These are phyloP conservation scores for Fraxinus paxiana DNA, from an alignment of 305 asterid species.

Conservation along the genomic window DNA sequence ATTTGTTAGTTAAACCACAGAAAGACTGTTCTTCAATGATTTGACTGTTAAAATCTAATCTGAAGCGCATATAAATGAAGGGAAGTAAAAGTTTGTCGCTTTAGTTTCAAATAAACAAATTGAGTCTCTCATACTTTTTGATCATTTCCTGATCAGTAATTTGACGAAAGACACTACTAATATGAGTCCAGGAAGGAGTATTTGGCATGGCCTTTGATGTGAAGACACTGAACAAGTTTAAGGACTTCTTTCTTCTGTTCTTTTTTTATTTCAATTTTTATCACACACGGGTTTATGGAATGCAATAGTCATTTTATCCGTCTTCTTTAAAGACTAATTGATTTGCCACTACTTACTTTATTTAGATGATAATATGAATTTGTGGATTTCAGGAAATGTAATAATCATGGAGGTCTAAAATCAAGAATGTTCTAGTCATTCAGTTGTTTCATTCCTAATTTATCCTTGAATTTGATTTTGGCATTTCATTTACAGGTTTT, in stretches of 20 bases:
- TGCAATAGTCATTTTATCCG: neutral
- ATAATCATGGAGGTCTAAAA: neutral
- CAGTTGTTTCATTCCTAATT: slow-evolving; percentile 3
- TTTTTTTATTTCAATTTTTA: neutral
- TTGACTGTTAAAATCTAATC: neutral
- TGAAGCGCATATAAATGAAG: neutral
- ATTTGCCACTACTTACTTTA: neutral
- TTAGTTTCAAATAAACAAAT: neutral
- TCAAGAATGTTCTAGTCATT: neutral
- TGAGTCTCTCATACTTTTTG: neutral
- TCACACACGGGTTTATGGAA: neutral
- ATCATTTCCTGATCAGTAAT: neutral
- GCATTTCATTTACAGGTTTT: slow-evolving; percentile 51
- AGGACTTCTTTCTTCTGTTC: neutral
- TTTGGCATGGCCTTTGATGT: neutral
- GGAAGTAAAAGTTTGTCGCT: neutral
- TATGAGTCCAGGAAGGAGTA: neutral
- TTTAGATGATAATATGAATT: neutral
- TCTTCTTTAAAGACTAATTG: neutral
- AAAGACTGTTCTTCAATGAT: neutral
- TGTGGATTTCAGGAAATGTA: neutral
- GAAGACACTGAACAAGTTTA: neutral
- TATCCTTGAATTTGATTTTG: slow-evolving; percentile 17
- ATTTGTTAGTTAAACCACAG: neutral
- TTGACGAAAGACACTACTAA: neutral